These are phyloP conservation scores for Globisporangium lucens DNA, from an alignment of 352 stramenopile species.

Conservation along the genomic window DNA sequence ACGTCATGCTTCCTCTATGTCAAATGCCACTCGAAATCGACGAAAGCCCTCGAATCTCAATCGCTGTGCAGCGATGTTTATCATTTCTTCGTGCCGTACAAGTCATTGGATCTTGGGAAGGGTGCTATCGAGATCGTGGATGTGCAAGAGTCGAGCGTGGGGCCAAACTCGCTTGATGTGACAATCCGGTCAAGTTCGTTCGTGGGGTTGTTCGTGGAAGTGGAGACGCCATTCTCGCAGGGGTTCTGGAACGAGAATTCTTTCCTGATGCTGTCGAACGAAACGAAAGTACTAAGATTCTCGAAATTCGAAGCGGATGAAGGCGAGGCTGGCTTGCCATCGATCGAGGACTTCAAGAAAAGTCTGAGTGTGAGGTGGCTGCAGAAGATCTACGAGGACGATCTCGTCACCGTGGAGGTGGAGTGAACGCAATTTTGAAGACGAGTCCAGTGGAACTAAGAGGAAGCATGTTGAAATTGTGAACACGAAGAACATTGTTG, in stretches of 20 bases:
- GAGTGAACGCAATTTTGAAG: neutral
- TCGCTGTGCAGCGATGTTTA: slow-evolving; percentile 41
- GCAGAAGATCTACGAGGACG: slow-evolving; percentile 59
- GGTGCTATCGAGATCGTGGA: slow-evolving; percentile 25
- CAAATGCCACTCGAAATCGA: slow-evolving; percentile 22
- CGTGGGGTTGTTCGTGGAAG: slow-evolving; percentile 76
- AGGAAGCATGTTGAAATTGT: slow-evolving; percentile 1
- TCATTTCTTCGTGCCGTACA: slow-evolving; percentile 73
- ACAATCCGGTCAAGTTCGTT: slow-evolving; percentile 43
- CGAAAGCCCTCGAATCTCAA: slow-evolving; percentile 2
- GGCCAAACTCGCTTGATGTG: slow-evolving; percentile 32
- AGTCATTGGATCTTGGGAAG: slow-evolving; percentile 45
- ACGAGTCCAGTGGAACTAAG: neutral
- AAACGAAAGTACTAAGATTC: slow-evolving; percentile 52
- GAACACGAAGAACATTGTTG: slow-evolving; percentile 3
- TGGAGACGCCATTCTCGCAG: slow-evolving; percentile 39
- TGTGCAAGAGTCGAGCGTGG: slow-evolving; percentile 4
- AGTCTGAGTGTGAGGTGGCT: slow-evolving; percentile 60
- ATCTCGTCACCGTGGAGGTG: neutral
- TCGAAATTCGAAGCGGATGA: slow-evolving; percentile 19
- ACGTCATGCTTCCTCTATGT: slow-evolving; percentile 59
- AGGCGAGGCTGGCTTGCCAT: slow-evolving; percentile 12
- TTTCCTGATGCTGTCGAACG: slow-evolving; percentile 66
- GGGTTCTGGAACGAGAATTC: slow-evolving; percentile 75
- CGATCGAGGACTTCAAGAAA: slow-evolving; percentile 31